Evolutionary conservation across 441 rosid genomes (phyloP).

Genomic region (Bruguiera hainesii): DNA sequence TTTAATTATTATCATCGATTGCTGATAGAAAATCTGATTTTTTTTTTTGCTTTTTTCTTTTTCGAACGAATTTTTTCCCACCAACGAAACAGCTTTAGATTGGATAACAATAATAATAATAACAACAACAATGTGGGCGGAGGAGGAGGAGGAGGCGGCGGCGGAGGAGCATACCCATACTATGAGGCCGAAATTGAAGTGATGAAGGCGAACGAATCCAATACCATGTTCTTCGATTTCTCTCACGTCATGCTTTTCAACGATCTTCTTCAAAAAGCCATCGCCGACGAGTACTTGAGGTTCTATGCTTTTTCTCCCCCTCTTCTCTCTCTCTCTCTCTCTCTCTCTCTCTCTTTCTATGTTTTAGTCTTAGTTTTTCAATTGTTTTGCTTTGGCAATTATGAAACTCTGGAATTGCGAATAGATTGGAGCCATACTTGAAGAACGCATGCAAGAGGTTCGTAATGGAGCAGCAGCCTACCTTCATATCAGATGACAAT

Average conservation of each 20-base stretch:
- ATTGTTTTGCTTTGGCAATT: neutral
- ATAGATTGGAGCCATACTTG: constrained; percentile 74
- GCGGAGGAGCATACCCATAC: constrained; percentile 46
- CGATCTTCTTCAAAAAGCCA: constrained; percentile 79
- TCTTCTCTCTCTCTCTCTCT: neutral
- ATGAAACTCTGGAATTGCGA: neutral
- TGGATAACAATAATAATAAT: constrained; percentile 38
- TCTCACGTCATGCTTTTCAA: constrained; percentile 78
- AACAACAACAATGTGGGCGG: no score
- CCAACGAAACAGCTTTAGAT: constrained; percentile 43
- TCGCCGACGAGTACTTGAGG: constrained; percentile 85
- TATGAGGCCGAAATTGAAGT: constrained; percentile 78
- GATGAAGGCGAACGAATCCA: constrained; percentile 68
- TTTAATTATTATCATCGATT: neutral
- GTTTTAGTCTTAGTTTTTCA: neutral
- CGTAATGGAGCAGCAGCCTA: constrained; percentile 73
- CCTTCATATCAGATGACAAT: constrained; percentile 66
- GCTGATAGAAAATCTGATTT: neutral
- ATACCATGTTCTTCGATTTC: constrained; percentile 86
- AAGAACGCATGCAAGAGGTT: constrained; percentile 92
- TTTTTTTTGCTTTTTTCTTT: neutral
- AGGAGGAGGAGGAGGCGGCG: no score
- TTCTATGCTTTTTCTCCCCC: constrained; percentile 6
- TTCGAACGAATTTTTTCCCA: neutral
- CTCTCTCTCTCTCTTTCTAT: neutral